phyloP scores from a whole-genome alignment of 2,329 filamentous ascomycete species.

The Setomelanomma holmii region DNA sequence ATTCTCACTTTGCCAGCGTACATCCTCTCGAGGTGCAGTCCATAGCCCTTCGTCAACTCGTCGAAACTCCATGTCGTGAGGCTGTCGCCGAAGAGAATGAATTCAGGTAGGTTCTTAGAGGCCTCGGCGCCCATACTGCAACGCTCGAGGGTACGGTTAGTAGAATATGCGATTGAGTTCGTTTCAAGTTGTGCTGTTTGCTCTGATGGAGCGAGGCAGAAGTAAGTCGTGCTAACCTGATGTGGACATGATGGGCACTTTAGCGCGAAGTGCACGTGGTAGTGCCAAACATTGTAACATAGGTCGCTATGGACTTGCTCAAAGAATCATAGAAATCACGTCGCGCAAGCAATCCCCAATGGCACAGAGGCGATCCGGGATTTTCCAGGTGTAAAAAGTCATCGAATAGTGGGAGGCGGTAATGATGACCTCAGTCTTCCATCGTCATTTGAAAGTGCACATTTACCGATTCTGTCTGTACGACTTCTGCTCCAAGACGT shows the following conservation, averaged over 20 bases:
- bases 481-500: too few species aligned
- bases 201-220: not conserved
- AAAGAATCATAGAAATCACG: too few species aligned
- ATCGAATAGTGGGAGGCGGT: conserved; percentile 10
- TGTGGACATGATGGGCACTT: conserved; percentile 2
- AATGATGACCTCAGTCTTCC: conserved; percentile 26
- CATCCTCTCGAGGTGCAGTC: conserved; percentile 31
- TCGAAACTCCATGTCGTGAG: conserved; percentile 44
- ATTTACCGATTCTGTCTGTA: too few species aligned
- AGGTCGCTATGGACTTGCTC: too few species aligned
- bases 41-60: conserved; percentile 35
- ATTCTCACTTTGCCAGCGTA: conserved; percentile 37
- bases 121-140: too few species aligned
- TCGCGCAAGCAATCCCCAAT: too few species aligned
- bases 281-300: not conserved
- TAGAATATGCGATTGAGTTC: too few species aligned
- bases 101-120: conserved; percentile 18
- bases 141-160: too few species aligned
- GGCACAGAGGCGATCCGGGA: too few species aligned
- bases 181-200: not conserved
- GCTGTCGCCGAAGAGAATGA: conserved; percentile 46
- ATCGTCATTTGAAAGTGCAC: not conserved
- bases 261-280: conserved; percentile 10
- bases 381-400: too few species aligned
- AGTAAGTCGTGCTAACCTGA: not conserved